Percentiles rank a stretch among this genome's conserved stretches.
These are phyloP conservation scores for Senecio squalidus DNA, from an alignment of 140 eudicot species.

Conservation along the genomic window DNA sequence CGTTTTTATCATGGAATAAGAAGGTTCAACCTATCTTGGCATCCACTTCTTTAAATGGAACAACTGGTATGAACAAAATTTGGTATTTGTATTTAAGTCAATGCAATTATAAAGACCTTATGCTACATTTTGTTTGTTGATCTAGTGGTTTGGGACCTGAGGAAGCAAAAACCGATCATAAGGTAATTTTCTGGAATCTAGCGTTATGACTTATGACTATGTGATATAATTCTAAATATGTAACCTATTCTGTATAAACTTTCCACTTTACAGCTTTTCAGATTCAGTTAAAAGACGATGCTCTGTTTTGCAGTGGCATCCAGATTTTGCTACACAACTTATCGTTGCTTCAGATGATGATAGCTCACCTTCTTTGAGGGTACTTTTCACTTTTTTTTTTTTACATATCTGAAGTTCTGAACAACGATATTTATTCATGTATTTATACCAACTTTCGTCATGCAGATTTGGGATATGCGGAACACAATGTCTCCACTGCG, in stretches of 20 bases:
- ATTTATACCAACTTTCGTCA: background rate
- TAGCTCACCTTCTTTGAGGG: constrained; percentile 79
- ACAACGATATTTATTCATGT: background rate
- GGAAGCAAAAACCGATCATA: constrained; percentile 87
- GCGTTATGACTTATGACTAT: background rate
- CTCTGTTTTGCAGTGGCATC: constrained; percentile 99
- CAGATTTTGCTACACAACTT: constrained; percentile 88
- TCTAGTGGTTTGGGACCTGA: constrained; percentile 92
- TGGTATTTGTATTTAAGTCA: background rate
- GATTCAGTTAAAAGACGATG: constrained; percentile 84
- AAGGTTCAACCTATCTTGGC: constrained; percentile 88
- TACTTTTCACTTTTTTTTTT: constrained; percentile 5
- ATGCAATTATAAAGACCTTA: background rate
- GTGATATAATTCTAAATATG: constrained; percentile 2
- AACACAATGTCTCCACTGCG: constrained; percentile 79
- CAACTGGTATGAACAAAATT: constrained; percentile 51
- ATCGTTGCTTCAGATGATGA: constrained; percentile 97
- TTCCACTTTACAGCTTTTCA: constrained; percentile 54
- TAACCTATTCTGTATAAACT: background rate
- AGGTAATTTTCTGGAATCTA: constrained; percentile 39
- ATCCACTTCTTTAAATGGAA: constrained; percentile 79
- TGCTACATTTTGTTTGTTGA: constrained; percentile 16
- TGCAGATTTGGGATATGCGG: constrained; percentile 96
- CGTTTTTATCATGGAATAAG: constrained; percentile 87
- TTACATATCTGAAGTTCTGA: background rate